phyloP scores from a whole-genome alignment of 2,329 filamentous ascomycete species.

The Neospermospora avenae region DNA sequence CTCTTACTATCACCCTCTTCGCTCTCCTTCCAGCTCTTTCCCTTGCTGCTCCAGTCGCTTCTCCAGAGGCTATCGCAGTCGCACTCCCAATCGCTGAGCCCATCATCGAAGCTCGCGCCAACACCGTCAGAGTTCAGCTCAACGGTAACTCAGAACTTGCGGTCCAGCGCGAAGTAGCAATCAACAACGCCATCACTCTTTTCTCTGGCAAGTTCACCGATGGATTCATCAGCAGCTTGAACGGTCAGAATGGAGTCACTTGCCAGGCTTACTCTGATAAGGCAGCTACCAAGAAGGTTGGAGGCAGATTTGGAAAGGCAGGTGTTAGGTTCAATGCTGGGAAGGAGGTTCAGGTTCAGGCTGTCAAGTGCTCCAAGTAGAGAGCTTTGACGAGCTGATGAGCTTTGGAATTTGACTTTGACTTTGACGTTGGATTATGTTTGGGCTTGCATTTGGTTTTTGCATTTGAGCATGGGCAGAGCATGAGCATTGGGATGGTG shows the following conservation, averaged over 20 bases:
- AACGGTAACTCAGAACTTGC: slow-evolving; percentile 2
- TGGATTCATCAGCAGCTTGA: slow-evolving; percentile 35
- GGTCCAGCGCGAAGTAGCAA: slow-evolving; percentile 4
- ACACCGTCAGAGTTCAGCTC: slow-evolving; percentile 4
- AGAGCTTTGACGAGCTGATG: too few species aligned
- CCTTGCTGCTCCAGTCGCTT: neutral
- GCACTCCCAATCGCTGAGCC: neutral
- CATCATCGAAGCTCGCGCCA: neutral
- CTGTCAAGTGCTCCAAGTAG: slow-evolving; percentile 4
- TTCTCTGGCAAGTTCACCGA: slow-evolving; percentile 3
- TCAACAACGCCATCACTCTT: slow-evolving; percentile 1
- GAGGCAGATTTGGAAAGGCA: neutral
- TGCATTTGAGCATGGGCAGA: too few species aligned
- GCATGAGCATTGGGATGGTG: too few species aligned
- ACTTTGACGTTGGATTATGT: too few species aligned
- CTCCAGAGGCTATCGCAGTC: neutral
- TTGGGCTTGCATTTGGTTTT: too few species aligned
- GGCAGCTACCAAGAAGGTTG: slow-evolving; percentile 4
- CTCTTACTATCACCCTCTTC: slow-evolving; percentile 1
- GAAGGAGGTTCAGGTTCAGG: neutral
- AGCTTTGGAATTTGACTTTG: too few species aligned
- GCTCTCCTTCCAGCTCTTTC: neutral
- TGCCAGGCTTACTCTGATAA: slow-evolving; percentile 32
- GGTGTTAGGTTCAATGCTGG: slow-evolving; percentile 2
- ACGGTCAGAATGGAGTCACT: slow-evolving; percentile 43